phyloP scores from a whole-genome alignment of 176 grass and related monocot genomes.

The Cenchrus purpureus region DNA sequence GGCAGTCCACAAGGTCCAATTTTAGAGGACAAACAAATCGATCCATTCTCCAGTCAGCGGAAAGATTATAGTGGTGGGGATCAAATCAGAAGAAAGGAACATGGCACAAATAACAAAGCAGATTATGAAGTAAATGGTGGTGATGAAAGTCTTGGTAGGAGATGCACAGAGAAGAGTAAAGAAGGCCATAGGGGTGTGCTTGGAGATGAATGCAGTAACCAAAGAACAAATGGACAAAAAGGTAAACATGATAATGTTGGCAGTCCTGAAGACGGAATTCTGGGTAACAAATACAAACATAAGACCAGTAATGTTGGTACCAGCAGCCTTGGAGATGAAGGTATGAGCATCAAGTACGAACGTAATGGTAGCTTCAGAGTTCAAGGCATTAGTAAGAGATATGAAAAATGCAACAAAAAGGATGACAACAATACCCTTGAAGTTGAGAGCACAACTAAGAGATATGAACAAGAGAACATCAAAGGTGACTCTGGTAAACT shows the following conservation, averaged over 20 bases:
- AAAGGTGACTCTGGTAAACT: slow-evolving; percentile 37
- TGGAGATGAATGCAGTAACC: slow-evolving; percentile 7
- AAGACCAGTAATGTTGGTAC: slow-evolving; percentile 25
- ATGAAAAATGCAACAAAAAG: slow-evolving; percentile 35
- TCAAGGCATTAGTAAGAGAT: slow-evolving; percentile 13
- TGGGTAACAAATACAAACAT: slow-evolving; percentile 10
- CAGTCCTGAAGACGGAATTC: slow-evolving; percentile 1
- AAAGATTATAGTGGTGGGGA: slow-evolving; percentile 13
- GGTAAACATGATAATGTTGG: slow-evolving; percentile 22
- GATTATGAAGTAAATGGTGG: slow-evolving; percentile 8
- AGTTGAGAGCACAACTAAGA: slow-evolving; percentile 41
- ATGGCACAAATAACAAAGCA: slow-evolving; percentile 10
- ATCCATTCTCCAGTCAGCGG: slow-evolving; percentile 45
- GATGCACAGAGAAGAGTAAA: slow-evolving; percentile 36
- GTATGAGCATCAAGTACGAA: slow-evolving; percentile 37
- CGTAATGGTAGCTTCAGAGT: slow-evolving; percentile 30
- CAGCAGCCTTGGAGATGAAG: slow-evolving; percentile 38
- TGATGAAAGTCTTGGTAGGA: not conserved
- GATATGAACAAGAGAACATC: slow-evolving; percentile 34
- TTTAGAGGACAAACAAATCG: slow-evolving; percentile 45
- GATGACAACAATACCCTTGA: slow-evolving; percentile 31
- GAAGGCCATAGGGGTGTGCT: not conserved
- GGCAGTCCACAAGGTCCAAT: slow-evolving; percentile 29
- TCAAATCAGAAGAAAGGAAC: slow-evolving; percentile 24
- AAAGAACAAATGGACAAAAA: not conserved